Conservation (phyloP, 1,284 basidiomycete species). For the Ganoderma meredithae region DNA sequence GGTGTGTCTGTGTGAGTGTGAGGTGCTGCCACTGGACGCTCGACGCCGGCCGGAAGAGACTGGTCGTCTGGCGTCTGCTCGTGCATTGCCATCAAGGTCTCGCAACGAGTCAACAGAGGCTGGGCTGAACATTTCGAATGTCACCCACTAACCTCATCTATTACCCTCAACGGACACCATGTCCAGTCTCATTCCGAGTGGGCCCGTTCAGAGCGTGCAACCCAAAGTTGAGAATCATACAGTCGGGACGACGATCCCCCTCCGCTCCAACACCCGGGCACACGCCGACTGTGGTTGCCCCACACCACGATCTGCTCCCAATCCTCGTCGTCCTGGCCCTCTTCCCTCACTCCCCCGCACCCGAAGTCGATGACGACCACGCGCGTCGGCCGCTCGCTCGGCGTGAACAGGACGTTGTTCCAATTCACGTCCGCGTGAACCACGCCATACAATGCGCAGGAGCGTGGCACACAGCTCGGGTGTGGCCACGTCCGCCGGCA, state of each 20-base stretch:
- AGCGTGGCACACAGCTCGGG: constrained; percentile 7
- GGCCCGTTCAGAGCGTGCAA: too few species aligned
- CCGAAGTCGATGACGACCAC: not conserved
- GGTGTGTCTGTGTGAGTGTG: too few species aligned
- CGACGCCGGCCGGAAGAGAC: too few species aligned
- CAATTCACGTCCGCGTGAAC: constrained; percentile 11
- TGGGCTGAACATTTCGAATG: too few species aligned
- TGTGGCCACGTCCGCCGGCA: constrained; percentile 3
- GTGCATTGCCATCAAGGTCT: too few species aligned
- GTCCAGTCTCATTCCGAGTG: too few species aligned
- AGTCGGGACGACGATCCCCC: not conserved
- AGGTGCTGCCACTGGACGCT: too few species aligned
- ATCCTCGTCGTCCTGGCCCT: not conserved
- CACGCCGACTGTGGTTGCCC: not conserved
- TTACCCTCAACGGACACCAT: too few species aligned
- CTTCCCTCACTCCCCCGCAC: not conserved
- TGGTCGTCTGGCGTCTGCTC: too few species aligned
- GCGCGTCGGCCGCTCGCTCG: not conserved
- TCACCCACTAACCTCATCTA: too few species aligned
- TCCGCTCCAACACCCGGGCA: not conserved
- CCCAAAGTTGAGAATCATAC: not conserved
- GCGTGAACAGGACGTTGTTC: constrained; percentile 7
- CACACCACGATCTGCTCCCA: not conserved
- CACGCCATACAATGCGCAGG: constrained; percentile 10
- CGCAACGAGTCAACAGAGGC: too few species aligned